phyloP scores from a whole-genome alignment of 1,284 basidiomycete genomes.

The Cutaneotrichosporon dermatis region DNA sequence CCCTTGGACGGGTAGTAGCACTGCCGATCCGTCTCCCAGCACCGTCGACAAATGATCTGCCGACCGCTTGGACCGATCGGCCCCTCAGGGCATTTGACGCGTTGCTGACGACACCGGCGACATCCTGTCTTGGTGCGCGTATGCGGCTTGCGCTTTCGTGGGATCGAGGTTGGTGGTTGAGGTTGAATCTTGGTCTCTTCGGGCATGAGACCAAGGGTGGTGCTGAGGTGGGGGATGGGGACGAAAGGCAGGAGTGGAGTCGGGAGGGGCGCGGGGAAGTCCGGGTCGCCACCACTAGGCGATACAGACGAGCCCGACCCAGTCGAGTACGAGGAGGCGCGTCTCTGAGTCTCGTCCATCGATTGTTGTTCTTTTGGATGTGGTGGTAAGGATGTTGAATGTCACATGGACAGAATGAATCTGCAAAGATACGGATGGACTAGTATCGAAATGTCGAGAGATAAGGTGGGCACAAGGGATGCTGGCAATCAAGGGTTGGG shows the following conservation, averaged over 20 bases:
- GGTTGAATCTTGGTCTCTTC: background rate
- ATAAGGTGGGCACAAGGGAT: no score
- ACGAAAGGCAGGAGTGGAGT: background rate
- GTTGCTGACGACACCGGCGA: conserved; percentile 13
- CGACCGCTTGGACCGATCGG: conserved; percentile 1
- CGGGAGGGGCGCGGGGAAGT: background rate
- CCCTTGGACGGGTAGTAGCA: conserved; percentile 21
- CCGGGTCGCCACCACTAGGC: background rate
- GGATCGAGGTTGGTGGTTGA: background rate
- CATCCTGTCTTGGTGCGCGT: conserved; percentile 21
- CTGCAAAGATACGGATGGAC: no score
- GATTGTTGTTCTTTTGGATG: no score
- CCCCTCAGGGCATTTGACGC: conserved; percentile 24
- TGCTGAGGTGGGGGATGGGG: background rate
- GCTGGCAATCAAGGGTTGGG: no score
- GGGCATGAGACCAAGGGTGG: background rate
- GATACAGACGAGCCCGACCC: background rate
- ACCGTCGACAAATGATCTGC: conserved; percentile 20
- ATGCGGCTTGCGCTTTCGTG: conserved; percentile 11
- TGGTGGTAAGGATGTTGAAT: no score
- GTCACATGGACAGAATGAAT: no score
- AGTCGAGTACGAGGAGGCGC: background rate
- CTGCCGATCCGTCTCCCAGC: conserved; percentile 17
- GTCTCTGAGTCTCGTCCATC: no score
- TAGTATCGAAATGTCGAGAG: no score